These are phyloP conservation scores for Melanopsichium pennsylvanicum DNA, from an alignment of 1,284 basidiomycete genomes.

Conservation along the genomic window DNA sequence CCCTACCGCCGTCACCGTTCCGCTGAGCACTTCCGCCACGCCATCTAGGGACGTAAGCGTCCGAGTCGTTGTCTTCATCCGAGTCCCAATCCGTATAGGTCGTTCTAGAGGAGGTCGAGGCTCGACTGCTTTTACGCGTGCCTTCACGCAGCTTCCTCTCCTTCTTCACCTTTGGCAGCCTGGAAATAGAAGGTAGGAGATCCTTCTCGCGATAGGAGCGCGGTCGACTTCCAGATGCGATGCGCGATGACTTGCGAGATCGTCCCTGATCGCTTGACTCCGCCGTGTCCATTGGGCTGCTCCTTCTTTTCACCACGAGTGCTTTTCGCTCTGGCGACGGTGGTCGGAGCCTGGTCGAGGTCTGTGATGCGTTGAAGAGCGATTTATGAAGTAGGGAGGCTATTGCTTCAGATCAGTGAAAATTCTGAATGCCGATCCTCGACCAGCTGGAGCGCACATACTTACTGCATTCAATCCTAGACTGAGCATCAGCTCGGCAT, in stretches of 20 bases:
- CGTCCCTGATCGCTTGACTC: slow-evolving; percentile 4
- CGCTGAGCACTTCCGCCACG: slow-evolving; percentile 12
- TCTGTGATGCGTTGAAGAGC: background rate
- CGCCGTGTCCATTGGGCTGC: slow-evolving; percentile 5
- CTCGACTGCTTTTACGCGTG: slow-evolving; percentile 37
- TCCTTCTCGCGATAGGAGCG: slow-evolving; percentile 36
- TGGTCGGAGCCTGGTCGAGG: slow-evolving; percentile 21
- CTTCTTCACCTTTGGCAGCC: slow-evolving; percentile 18
- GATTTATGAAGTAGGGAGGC: background rate
- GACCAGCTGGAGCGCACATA: too few species aligned
- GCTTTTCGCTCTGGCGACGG: slow-evolving; percentile 35
- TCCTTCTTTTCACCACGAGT: slow-evolving; percentile 6
- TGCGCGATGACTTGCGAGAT: slow-evolving; percentile 42
- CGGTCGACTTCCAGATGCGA: slow-evolving; percentile 26
- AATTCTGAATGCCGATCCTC: too few species aligned
- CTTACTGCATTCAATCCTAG: slow-evolving; percentile 41
- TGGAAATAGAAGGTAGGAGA: slow-evolving; percentile 15
- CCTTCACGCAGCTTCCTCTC: slow-evolving; percentile 29
- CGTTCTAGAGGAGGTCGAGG: slow-evolving; percentile 19
- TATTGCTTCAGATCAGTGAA: too few species aligned
- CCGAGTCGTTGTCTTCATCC: slow-evolving; percentile 38
- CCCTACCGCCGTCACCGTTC: background rate
- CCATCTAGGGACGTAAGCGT: slow-evolving; percentile 40
- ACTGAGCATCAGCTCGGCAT: slow-evolving; percentile 48
- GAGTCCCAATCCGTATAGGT: slow-evolving; percentile 45